phyloP scores from a whole-genome alignment of 495 filamentous ascomycete species.

The Jackrogersella minutella region DNA sequence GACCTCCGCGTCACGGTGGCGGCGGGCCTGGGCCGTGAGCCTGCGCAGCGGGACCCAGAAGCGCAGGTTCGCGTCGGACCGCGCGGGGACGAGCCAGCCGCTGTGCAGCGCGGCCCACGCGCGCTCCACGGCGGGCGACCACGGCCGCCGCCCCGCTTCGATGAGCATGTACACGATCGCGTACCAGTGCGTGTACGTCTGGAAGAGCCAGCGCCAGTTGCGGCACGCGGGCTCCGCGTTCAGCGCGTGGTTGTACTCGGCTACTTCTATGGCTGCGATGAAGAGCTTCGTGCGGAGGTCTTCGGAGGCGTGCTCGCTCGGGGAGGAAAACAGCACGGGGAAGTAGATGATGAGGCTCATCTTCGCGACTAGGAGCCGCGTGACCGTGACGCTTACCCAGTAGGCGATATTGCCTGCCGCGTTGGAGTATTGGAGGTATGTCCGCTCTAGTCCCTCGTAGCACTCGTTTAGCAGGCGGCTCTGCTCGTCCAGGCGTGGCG shows the following conservation, averaged over 20 bases:
- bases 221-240: constrained; percentile 56
- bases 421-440: constrained; percentile 52
- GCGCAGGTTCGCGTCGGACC: constrained; percentile 48
- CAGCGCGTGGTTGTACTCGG: constrained; percentile 63
- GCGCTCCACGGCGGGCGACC: constrained; percentile 59
- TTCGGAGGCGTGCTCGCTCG: constrained; percentile 44
- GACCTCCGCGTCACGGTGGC: constrained; percentile 55
- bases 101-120: constrained; percentile 64
- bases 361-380: constrained; percentile 55
- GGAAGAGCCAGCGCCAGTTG: constrained; percentile 68
- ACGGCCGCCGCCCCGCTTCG: constrained; percentile 59
- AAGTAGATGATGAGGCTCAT: constrained; percentile 57
- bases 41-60: constrained; percentile 64
- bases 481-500: constrained; percentile 52
- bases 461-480: constrained; percentile 54
- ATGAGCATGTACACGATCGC: constrained; percentile 60
- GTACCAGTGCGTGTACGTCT: constrained; percentile 69
- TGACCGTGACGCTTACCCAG: constrained; percentile 54
- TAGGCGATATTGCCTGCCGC: constrained; percentile 50
- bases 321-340: constrained; percentile 50
- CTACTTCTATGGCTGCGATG: constrained; percentile 59
- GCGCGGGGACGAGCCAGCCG: constrained; percentile 54
- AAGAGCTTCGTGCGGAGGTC: constrained; percentile 52
- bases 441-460: constrained; percentile 50
- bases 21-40: constrained; percentile 58